These are phyloP conservation scores for Juglanconis sp. DNA, from an alignment of 2,329 filamentous ascomycete genomes.

Conservation along the genomic window DNA sequence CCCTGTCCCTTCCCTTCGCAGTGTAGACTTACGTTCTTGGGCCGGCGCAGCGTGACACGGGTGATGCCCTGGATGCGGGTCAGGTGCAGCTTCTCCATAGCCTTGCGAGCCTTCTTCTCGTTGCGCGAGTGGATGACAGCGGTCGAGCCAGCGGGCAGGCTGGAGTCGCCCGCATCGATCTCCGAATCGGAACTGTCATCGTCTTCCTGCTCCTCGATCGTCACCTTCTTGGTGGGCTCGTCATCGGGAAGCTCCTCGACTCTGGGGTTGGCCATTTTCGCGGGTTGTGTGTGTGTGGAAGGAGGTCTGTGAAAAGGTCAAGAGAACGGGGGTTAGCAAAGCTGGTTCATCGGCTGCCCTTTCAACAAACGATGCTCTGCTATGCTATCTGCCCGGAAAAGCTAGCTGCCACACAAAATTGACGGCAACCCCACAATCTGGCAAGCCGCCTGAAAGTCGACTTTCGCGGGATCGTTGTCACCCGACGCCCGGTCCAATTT, in stretches of 20 bases:
- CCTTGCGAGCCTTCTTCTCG: slow-evolving; percentile 99
- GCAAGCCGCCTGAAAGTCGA: neutral
- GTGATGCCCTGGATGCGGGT: slow-evolving; percentile 97
- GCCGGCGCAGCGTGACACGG: slow-evolving; percentile 92
- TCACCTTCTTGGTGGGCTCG: slow-evolving; percentile 82
- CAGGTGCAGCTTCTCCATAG: slow-evolving; percentile 96
- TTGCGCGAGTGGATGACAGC: slow-evolving; percentile 96
- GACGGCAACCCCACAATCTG: slow-evolving; percentile 16
- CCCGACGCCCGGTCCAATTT: neutral
- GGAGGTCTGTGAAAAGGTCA: slow-evolving; percentile 31
- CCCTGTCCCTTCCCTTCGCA: neutral
- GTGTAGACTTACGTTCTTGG: slow-evolving; percentile 84
- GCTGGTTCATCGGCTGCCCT: neutral
- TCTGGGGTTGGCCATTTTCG: slow-evolving; percentile 91
- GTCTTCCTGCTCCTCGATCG: slow-evolving; percentile 69
- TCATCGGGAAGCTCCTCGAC: slow-evolving; percentile 97
- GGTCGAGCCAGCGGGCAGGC: slow-evolving; percentile 75
- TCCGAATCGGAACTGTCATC: slow-evolving; percentile 73
- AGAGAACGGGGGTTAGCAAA: slow-evolving; percentile 27
- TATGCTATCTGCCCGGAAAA: neutral
- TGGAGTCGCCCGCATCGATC: slow-evolving; percentile 63
- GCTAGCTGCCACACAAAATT: slow-evolving; percentile 19
- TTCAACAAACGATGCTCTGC: neutral
- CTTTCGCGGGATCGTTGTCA: slow-evolving; percentile 1
- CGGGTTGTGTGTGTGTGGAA: slow-evolving; percentile 6